Evolutionary conservation across 257 asterid genomes (phyloP), one percentile per base, ranked within the genome.

Genomic region (Fraxinus americana): DNA sequence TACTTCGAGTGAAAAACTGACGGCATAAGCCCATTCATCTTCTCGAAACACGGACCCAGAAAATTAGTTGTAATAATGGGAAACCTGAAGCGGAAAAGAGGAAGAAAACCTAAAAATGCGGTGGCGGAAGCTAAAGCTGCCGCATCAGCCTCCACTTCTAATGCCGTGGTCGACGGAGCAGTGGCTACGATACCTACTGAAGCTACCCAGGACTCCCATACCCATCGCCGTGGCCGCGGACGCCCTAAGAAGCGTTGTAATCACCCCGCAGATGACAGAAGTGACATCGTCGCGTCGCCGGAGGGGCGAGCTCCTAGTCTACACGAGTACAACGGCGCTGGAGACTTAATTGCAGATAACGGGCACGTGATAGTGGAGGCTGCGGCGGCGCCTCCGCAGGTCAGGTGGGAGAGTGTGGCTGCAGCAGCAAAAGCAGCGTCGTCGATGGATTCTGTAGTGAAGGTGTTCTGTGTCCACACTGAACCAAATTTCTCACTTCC

Each of bases 401-500:
- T 16, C 67, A 77, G 74, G 74, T 67, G 29, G 72, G 69, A 63
- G 69, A 63, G 35, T 35, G 69, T 63, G 81, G 70, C 77, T 57
- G 85, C 83, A 50, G 96, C 75, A 69, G 95, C 89, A 29, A 88
- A 90, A 86, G 89, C 82, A 70, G 72, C 85, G 3, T 96, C 97
- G 0, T 90, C 92, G 29, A 94, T 94, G 98, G 96, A 92, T 74
- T 89, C 97, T 30, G 98, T 94, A 78, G 97, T 94, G 75, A 94
- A 94, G 89, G 97, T 94, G 11, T 94, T 94, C 54, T 94, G 97
- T 67, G 90, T 88, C 25, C 98, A 92, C 68, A 92, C 97, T 0
- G 97, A 94, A 77, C 98, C 98, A 1, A 94, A 92, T 84, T 94
- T 92, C 87, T 94, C 98, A 57, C 79, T 94, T 70, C 98, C 97